phyloP scores from a whole-genome alignment of 148 eudicot genomes.

The Pharnaceum exiguum region DNA sequence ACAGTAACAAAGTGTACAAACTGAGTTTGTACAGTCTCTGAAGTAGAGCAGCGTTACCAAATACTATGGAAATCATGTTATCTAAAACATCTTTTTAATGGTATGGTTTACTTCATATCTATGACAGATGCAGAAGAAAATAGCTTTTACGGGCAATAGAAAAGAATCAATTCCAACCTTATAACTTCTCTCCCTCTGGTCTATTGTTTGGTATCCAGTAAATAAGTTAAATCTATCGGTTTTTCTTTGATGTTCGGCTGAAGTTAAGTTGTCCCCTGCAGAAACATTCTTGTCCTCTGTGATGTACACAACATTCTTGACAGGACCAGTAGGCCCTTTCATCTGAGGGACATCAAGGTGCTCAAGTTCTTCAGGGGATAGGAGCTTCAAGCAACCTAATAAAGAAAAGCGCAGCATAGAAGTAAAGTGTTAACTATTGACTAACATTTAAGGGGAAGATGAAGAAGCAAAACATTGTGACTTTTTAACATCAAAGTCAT shows the following conservation, averaged over 20 bases:
- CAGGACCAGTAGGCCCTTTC: slow-evolving; percentile 31
- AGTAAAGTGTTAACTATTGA: neutral
- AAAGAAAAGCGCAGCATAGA: slow-evolving; percentile 13
- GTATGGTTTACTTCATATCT: too few species aligned
- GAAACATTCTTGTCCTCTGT: slow-evolving; percentile 42
- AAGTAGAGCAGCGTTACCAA: too few species aligned
- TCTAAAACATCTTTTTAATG: too few species aligned
- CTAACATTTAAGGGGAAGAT: neutral
- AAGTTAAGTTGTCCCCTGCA: slow-evolving; percentile 32
- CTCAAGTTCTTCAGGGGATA: slow-evolving; percentile 73
- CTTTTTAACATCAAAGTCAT: too few species aligned
- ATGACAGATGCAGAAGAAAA: too few species aligned
- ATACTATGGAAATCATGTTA: too few species aligned
- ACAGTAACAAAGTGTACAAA: too few species aligned
- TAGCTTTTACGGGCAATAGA: too few species aligned
- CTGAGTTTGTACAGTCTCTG: too few species aligned
- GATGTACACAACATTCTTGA: slow-evolving; percentile 56
- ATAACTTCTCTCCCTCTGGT: slow-evolving; percentile 72
- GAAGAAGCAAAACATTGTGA: neutral
- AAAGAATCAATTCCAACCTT: slow-evolving; percentile 71
- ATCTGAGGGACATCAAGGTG: slow-evolving; percentile 51
- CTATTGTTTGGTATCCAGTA: slow-evolving; percentile 77
- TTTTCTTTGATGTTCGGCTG: slow-evolving; percentile 33
- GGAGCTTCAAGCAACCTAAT: slow-evolving; percentile 86
- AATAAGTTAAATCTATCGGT: slow-evolving; percentile 77